These are phyloP conservation scores for Ceratopteris richardii DNA, from an alignment of 75 land plant species.

Conservation along the genomic window DNA sequence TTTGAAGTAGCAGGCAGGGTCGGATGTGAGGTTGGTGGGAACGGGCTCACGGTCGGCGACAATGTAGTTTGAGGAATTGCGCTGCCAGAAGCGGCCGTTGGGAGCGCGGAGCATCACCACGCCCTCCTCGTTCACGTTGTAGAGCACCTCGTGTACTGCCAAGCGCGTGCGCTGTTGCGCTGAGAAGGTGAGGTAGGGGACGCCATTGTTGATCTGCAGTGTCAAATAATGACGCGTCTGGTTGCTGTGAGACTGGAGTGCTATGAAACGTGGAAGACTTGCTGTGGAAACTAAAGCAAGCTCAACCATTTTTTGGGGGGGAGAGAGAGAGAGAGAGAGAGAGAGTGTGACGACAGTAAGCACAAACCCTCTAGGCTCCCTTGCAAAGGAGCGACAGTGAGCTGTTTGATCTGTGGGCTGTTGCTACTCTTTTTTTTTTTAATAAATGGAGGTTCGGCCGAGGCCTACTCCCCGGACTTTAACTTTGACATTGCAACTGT, in stretches of 20 bases:
- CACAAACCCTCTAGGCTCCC: no score
- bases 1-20: background rate
- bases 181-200: conserved; percentile 8
- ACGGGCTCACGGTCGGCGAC: background rate
- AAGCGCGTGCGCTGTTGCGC: conserved; percentile 1
- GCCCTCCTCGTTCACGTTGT: background rate
- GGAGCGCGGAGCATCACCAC: conserved; percentile 4
- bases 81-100: conserved; percentile 11
- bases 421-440: no score
- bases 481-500: no score
- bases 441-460: no score
- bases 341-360: no score
- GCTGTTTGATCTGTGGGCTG: no score
- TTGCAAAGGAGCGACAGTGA: no score
- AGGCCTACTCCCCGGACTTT: no score
- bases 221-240: background rate
- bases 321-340: no score
- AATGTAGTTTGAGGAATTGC: background rate
- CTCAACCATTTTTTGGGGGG: no score
- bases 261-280: background rate
- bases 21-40: background rate
- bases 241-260: background rate
- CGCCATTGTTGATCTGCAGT: background rate
- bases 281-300: background rate
- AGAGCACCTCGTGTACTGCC: conserved; percentile 5